Evolutionary conservation across 176 grass and related monocot genomes (phyloP).

Genomic region (Carex littledalei): DNA sequence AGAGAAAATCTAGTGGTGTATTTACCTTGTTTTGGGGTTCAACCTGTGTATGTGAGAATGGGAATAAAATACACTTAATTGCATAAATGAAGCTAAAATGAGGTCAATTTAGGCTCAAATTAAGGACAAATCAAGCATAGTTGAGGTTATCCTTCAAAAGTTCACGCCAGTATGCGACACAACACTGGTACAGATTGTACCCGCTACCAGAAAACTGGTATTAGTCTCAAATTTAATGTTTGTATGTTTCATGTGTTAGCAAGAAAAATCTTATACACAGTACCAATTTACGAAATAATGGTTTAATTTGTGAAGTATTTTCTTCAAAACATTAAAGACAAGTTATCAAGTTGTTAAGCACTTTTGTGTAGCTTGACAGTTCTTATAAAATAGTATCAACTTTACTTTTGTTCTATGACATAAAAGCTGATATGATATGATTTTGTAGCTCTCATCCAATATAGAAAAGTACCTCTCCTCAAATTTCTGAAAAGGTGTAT

Average conservation of each 20-base stretch:
- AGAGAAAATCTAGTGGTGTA: too few relatives aligned
- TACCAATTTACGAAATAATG: background rate
- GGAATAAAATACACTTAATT: too few relatives aligned
- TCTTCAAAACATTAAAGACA: background rate
- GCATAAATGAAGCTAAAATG: too few relatives aligned
- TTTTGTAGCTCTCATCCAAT: background rate
- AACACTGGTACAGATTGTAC: too few relatives aligned
- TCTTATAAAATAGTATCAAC: background rate
- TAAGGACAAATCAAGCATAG: too few relatives aligned
- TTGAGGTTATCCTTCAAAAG: too few relatives aligned
- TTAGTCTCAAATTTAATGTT: constrained; percentile 34
- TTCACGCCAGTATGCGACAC: too few relatives aligned
- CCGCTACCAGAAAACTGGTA: too few relatives aligned
- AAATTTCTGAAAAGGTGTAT: constrained; percentile 73
- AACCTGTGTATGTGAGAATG: too few relatives aligned
- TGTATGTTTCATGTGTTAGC: constrained; percentile 26
- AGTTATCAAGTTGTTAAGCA: background rate
- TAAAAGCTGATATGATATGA: background rate
- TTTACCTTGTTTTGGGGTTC: too few relatives aligned
- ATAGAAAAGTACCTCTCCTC: constrained; percentile 52
- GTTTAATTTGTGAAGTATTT: background rate
- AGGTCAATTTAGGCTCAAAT: too few relatives aligned
- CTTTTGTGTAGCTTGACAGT: background rate
- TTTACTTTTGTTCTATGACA: background rate
- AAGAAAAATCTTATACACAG: background rate